phyloP scores from a whole-genome alignment of 768 basidiomycete species.

The Pleurotus eryngii region DNA sequence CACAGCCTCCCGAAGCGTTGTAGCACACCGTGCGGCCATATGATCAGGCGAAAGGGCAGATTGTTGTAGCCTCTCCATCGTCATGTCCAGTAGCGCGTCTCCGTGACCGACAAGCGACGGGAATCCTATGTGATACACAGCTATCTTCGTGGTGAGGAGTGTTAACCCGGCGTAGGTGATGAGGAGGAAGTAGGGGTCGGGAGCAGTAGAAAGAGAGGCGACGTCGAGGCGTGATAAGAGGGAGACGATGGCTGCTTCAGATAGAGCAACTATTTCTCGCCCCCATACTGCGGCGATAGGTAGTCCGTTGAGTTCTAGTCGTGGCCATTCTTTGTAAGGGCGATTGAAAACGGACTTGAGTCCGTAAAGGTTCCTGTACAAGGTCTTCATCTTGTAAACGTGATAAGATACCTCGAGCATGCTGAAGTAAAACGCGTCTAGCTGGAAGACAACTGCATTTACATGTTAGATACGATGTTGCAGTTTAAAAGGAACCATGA shows the following conservation, averaged over 20 bases:
- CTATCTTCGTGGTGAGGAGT: conserved; percentile 41
- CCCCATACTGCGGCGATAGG: conserved; percentile 33
- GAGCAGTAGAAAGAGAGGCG: conserved; percentile 33
- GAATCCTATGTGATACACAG: conserved; percentile 28
- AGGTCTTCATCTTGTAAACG: conserved; percentile 34
- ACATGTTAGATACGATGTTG: conserved; percentile 11
- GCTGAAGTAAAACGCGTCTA: conserved; percentile 39
- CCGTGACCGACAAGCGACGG: conserved; percentile 34
- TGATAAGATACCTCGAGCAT: conserved; percentile 39
- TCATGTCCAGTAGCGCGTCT: conserved; percentile 31
- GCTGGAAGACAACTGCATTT: conserved; percentile 36
- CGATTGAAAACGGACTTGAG: conserved; percentile 14
- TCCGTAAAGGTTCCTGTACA: conserved; percentile 32
- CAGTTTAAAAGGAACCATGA: conserved; percentile 10
- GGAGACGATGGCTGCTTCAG: conserved; percentile 33
- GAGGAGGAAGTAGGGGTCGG: conserved; percentile 30
- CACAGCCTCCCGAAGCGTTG: background rate
- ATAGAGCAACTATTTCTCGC: conserved; percentile 30
- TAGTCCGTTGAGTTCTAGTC: conserved; percentile 28
- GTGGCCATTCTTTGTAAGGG: conserved; percentile 26
- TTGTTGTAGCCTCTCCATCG: conserved; percentile 29
- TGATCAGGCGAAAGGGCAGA: conserved; percentile 37
- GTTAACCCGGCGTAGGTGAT: conserved; percentile 38
- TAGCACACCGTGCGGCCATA: conserved; percentile 21
- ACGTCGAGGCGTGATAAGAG: conserved; percentile 29